Base-by-base conservation (phyloP, 2,329 filamentous ascomycete species). In the Neocatenulostroma microsporum region DNA sequence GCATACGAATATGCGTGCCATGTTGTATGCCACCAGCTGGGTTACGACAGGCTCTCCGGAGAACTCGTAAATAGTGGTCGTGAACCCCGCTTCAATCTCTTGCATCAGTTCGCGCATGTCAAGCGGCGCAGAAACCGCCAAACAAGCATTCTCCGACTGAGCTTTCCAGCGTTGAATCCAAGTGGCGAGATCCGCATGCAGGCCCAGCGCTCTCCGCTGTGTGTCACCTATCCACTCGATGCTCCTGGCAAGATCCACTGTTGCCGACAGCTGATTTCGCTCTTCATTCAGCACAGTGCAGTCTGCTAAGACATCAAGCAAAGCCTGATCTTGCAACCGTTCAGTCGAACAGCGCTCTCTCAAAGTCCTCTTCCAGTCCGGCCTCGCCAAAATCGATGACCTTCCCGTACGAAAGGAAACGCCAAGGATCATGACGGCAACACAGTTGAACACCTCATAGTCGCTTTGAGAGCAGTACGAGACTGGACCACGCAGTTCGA, bases 221-320 rank as follows among this genome's bases (percentile, higher is more conserved):
- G 15, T 27, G 15, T 11, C 25, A 27, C 4, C 25, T 27, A n/a
- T n/a, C n/a, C n/a, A n/a, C n/a, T n/a, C n/a, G n/a, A n/a, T n/a
- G n/a, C 5, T n/a, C 23, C 23, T n/a, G 23, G 23, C 23, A 25
- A n/a, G n/a, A 25, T 25, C 9, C n/a, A 8, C 9, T 25, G 23
- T 25, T 9, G 28, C 28, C n/a, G 19, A 4, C 13, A 30, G 4
- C 28, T 4, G 11, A 5, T 18, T n/a, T 14, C 30, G 17, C 9
- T 32, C 30, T 20, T 17, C 30, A 20, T 14, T 14, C 17, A 32
- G 30, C 5, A 32, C 15, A 8, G 30, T 32, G 19, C 30, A 32
- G n/a, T 32, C 30, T 6, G 30, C 30, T 3, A 21, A 18, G 4
- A 32, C 4, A 21, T 32, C 30, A n/a, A 13, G 30, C 15, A 32